Conservation (phyloP, 2,329 filamentous ascomycete species). For the Magnaporthales sp. region DNA sequence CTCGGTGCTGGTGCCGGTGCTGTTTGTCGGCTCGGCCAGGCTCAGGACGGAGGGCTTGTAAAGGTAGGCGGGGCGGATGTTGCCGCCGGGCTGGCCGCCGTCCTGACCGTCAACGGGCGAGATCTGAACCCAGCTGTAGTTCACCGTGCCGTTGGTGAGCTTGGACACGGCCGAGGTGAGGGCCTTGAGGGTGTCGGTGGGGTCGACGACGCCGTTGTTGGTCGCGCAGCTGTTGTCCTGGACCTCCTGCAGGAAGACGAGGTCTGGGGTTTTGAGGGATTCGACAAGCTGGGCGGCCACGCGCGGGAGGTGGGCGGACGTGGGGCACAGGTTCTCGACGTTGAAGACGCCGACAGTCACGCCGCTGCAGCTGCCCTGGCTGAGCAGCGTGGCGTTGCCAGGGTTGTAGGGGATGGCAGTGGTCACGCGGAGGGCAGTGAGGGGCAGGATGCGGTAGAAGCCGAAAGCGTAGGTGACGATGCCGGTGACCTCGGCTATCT, state of each 20-base stretch:
- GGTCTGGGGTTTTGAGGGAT: conserved; percentile 53
- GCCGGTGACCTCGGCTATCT: conserved; percentile 58
- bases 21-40: conserved; percentile 42
- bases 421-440: conserved; percentile 43
- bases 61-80: conserved; percentile 63
- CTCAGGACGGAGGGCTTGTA: conserved; percentile 53
- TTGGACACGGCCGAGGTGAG: conserved; percentile 43
- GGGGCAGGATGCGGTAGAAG: conserved; percentile 60
- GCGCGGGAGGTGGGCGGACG: conserved; percentile 42
- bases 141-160: conserved; percentile 29
- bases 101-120: conserved; percentile 50
- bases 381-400: conserved; percentile 41
- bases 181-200: conserved; percentile 49
- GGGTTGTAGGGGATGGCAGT: conserved; percentile 36
- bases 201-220: conserved; percentile 47
- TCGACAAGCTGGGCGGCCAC: conserved; percentile 58
- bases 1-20: conserved; percentile 43
- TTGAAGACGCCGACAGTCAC: conserved; percentile 62
- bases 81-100: conserved; percentile 60
- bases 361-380: conserved; percentile 47
- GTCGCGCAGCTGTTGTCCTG: conserved; percentile 57
- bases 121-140: conserved; percentile 53
- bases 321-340: conserved; percentile 57
- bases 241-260: conserved; percentile 63
- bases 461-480: conserved; percentile 57